These are phyloP conservation scores for Hypoxylon sp. DNA, from an alignment of 2,329 filamentous ascomycete species.

Conservation along the genomic window DNA sequence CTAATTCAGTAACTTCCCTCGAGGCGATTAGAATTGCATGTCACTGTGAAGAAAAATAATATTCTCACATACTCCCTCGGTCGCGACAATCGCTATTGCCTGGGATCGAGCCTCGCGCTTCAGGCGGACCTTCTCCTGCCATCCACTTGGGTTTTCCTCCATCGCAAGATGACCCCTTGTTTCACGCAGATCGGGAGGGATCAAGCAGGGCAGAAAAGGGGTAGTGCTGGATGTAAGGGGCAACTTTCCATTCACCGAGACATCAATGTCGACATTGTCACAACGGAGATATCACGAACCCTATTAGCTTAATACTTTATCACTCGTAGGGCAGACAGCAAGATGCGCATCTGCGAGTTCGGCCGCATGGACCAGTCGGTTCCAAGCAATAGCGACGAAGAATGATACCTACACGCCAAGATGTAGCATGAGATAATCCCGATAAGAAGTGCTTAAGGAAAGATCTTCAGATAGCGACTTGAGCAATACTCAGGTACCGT, in stretches of 20 bases:
- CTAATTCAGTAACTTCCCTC: constrained; percentile 22
- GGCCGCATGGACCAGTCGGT: constrained; percentile 12
- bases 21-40: not conserved
- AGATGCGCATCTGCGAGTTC: constrained; percentile 16
- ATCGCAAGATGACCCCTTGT: constrained; percentile 23
- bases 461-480: not conserved
- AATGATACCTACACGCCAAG: not conserved
- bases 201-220: not conserved
- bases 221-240: constrained; percentile 2
- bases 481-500: not conserved
- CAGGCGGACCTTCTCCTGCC: constrained; percentile 37
- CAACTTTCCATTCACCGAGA: constrained; percentile 13
- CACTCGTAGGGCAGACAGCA: constrained; percentile 1
- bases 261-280: constrained; percentile 4
- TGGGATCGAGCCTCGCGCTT: constrained; percentile 37
- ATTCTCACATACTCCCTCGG: constrained; percentile 33
- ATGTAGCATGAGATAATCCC: not conserved
- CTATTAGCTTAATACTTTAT: constrained; percentile 9
- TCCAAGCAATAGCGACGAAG: constrained; percentile 12
- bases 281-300: not conserved
- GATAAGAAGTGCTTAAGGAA: constrained; percentile 3
- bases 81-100: constrained; percentile 23
- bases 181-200: constrained; percentile 15
- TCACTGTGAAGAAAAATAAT: not conserved
- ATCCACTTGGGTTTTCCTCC: constrained; percentile 18